These are phyloP conservation scores for Boletus tomentosulus DNA, from an alignment of 768 basidiomycete genomes.

Conservation along the genomic window DNA sequence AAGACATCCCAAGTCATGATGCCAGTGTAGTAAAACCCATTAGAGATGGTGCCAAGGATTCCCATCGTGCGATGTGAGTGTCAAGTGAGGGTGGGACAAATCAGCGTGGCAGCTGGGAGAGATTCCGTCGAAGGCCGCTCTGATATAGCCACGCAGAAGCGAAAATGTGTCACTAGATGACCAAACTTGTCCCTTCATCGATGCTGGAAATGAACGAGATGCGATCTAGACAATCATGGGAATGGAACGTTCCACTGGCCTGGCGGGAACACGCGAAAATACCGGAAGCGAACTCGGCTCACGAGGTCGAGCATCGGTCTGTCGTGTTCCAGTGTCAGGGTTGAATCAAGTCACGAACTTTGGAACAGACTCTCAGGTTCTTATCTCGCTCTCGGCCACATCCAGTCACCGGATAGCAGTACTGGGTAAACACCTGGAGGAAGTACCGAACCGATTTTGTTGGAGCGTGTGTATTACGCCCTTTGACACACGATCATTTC, in stretches of 20 bases:
- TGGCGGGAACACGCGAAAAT: no score
- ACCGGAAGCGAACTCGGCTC: no score
- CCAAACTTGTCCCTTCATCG: no score
- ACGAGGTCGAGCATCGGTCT: no score
- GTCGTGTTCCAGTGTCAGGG: no score
- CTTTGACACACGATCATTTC: no score
- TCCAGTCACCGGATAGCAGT: neutral
- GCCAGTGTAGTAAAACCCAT: slow-evolving; percentile 3
- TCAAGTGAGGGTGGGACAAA: slow-evolving; percentile 23
- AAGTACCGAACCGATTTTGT: no score
- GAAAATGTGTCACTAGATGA: neutral
- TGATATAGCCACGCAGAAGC: neutral
- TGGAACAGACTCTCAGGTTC: no score
- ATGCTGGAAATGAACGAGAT: neutral
- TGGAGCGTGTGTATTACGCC: no score
- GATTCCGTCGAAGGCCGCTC: neutral
- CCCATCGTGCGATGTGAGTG: slow-evolving; percentile 9
- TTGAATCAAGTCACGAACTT: no score
- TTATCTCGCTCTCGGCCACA: neutral
- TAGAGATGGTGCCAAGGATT: slow-evolving; percentile 7
- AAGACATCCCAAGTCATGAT: slow-evolving; percentile 20
- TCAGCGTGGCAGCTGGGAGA: no score
- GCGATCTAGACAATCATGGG: neutral
- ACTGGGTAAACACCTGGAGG: no score
- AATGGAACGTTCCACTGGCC: neutral